phyloP scores from a whole-genome alignment of 768 basidiomycete species.

The Trametes elegans region DNA sequence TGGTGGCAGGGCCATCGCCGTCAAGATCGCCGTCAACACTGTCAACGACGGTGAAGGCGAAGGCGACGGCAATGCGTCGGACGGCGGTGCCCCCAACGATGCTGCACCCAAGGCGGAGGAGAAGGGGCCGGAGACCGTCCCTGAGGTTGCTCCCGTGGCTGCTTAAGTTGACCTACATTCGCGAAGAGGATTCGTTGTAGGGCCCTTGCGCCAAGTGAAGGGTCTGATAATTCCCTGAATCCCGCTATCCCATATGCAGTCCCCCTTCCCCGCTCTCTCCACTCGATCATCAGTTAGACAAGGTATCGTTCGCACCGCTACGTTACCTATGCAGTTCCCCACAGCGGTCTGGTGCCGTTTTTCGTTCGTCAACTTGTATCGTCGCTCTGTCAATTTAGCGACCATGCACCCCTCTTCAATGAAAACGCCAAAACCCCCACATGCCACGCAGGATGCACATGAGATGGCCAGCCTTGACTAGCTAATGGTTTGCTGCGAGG shows the following conservation, averaged over 20 bases:
- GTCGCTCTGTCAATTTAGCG: slow-evolving; percentile 26
- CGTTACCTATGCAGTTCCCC: slow-evolving; percentile 21
- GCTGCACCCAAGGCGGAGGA: slow-evolving; percentile 21
- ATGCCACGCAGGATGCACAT: no score
- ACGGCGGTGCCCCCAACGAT: slow-evolving; percentile 20
- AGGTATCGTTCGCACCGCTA: slow-evolving; percentile 26
- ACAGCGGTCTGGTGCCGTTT: slow-evolving; percentile 32
- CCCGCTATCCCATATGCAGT: slow-evolving; percentile 20
- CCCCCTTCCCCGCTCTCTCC: slow-evolving; percentile 4
- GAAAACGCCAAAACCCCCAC: slow-evolving; percentile 1
- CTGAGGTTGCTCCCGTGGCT: slow-evolving; percentile 22
- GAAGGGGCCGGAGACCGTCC: slow-evolving; percentile 17
- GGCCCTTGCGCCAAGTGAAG: slow-evolving; percentile 8
- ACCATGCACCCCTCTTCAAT: slow-evolving; percentile 11
- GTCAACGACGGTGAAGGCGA: no score
- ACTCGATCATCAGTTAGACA: slow-evolving; percentile 13
- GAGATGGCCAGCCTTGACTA: no score
- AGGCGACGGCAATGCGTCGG: slow-evolving; percentile 25
- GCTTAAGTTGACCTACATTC: slow-evolving; percentile 15
- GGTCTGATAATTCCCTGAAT: slow-evolving; percentile 7
- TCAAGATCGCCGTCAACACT: slow-evolving; percentile 94
- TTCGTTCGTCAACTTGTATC: slow-evolving; percentile 27
- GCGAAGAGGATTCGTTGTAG: slow-evolving; percentile 8
- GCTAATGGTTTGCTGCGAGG: no score
- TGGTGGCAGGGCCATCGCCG: slow-evolving; percentile 80